A percentile compares a stretch with the other conserved stretches of the same genome.
These are phyloP conservation scores for Xylaria sp. DNA, from an alignment of 495 filamentous ascomycete species.

Conservation along the genomic window DNA sequence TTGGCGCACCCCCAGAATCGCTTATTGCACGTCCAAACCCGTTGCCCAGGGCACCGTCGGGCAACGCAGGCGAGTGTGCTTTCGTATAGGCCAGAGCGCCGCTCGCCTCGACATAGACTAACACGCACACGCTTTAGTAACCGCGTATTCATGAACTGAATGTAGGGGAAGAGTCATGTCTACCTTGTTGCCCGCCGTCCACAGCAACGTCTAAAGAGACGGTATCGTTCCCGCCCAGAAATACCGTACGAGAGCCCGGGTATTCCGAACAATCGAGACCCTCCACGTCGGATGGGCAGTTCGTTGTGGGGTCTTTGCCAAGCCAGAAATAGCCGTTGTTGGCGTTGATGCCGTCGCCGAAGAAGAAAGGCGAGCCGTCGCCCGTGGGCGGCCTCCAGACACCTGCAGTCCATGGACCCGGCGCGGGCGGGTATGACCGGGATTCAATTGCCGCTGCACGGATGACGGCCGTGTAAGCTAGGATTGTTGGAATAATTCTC, in stretches of 20 bases:
- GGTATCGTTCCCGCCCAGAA: not conserved
- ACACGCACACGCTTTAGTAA: not conserved
- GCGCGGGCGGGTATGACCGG: too few relatives aligned
- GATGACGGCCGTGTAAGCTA: too few relatives aligned
- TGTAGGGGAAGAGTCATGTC: not conserved
- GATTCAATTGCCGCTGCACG: too few relatives aligned
- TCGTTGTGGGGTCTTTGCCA: too few relatives aligned
- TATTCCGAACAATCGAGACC: not conserved
- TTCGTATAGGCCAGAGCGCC: not conserved
- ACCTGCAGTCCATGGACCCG: too few relatives aligned
- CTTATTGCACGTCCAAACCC: not conserved
- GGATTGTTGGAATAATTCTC: too few relatives aligned
- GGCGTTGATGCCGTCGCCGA: too few relatives aligned
- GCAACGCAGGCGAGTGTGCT: not conserved
- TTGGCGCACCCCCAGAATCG: not conserved
- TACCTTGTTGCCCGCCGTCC: not conserved
- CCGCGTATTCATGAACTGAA: not conserved
- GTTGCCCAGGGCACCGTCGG: not conserved
- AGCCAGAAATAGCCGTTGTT: too few relatives aligned
- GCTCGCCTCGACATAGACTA: not conserved
- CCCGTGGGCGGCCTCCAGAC: too few relatives aligned
- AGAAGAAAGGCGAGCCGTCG: too few relatives aligned
- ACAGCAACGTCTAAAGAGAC: not conserved
- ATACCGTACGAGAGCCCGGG: not conserved
- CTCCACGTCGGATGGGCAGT: too few relatives aligned